A percentile compares a stretch with the other conserved stretches of the same genome.
These are phyloP conservation scores for Phytopythium kandeliae DNA, from an alignment of 352 stramenopile species.

Conservation along the genomic window DNA sequence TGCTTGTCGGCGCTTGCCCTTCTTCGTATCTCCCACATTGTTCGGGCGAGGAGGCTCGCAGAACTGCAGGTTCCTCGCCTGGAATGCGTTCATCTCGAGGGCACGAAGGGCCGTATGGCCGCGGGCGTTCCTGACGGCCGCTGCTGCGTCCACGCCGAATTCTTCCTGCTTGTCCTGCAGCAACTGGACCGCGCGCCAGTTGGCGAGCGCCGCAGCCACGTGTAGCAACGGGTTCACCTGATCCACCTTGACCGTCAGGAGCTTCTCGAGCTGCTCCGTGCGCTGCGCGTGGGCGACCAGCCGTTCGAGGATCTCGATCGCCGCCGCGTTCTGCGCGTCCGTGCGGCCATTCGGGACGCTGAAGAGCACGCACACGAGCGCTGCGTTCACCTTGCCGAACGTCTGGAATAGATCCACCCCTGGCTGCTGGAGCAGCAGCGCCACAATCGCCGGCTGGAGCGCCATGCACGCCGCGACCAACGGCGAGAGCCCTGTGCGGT, in stretches of 20 bases:
- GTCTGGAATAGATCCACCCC: constrained; percentile 26
- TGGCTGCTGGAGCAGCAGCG: constrained; percentile 22
- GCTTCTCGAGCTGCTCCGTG: constrained; percentile 16
- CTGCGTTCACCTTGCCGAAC: constrained; percentile 37
- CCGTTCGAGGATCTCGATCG: constrained; percentile 27
- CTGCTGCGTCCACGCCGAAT: constrained; percentile 22
- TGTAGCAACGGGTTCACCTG: constrained; percentile 46
- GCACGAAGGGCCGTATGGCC: constrained; percentile 34
- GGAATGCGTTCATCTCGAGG: constrained; percentile 54
- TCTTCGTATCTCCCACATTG: constrained; percentile 8
- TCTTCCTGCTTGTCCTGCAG: constrained; percentile 15
- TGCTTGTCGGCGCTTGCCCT: constrained; percentile 1
- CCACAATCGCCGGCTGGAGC: constrained; percentile 31
- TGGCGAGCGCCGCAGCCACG: constrained; percentile 37
- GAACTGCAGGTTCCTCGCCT: constrained; percentile 34
- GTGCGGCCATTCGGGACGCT: constrained; percentile 51
- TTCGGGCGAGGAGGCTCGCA: constrained; percentile 24
- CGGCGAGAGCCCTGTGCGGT: constrained; percentile 35
- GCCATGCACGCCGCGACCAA: constrained; percentile 55
- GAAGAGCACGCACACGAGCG: constrained; percentile 36
- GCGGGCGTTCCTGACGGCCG: constrained; percentile 16
- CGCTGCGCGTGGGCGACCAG: constrained; percentile 33
- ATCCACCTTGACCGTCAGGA: constrained; percentile 34
- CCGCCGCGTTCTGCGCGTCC: constrained; percentile 30
- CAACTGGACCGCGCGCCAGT: constrained; percentile 38